Evolutionary conservation across 768 basidiomycete species (phyloP).

Genomic region (Agaricus blazei): DNA sequence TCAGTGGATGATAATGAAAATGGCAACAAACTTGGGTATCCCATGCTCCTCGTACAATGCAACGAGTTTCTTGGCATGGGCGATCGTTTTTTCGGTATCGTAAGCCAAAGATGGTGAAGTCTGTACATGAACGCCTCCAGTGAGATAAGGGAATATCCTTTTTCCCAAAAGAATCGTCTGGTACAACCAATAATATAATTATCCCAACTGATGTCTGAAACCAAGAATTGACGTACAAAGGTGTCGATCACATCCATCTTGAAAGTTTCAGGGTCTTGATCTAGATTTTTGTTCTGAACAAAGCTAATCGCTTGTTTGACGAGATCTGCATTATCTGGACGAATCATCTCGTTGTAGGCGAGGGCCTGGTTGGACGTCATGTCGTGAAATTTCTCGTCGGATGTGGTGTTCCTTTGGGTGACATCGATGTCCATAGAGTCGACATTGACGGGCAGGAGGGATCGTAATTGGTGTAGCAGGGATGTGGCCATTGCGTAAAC

Average conservation of each 20-base stretch:
- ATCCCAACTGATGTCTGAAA: not conserved
- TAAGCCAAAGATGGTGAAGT: constrained; percentile 38
- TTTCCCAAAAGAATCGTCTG: constrained; percentile 43
- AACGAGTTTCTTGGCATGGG: constrained; percentile 37
- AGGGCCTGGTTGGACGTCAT: constrained; percentile 51
- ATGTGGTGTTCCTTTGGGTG: constrained; percentile 26
- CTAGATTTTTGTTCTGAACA: constrained; percentile 15
- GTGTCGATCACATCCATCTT: constrained; percentile 32
- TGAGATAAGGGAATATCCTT: constrained; percentile 34
- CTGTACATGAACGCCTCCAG: constrained; percentile 40
- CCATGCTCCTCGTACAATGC: constrained; percentile 35
- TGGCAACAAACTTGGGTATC: constrained; percentile 29
- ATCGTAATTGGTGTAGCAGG: constrained; percentile 29
- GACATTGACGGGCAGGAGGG: constrained; percentile 34
- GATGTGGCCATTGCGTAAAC: not conserved
- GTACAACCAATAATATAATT: not conserved
- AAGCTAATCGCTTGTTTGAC: constrained; percentile 27
- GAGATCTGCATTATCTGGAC: constrained; percentile 25
- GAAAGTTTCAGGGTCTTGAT: constrained; percentile 18
- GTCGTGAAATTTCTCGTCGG: constrained; percentile 28
- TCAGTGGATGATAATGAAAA: too few relatives aligned
- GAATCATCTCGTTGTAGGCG: constrained; percentile 27
- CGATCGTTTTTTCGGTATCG: constrained; percentile 34
- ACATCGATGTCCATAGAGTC: constrained; percentile 44
- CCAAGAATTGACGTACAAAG: constrained; percentile 22